Conservation (phyloP, 1,284 basidiomycete species). For the Ceratobasidium theobromae region DNA sequence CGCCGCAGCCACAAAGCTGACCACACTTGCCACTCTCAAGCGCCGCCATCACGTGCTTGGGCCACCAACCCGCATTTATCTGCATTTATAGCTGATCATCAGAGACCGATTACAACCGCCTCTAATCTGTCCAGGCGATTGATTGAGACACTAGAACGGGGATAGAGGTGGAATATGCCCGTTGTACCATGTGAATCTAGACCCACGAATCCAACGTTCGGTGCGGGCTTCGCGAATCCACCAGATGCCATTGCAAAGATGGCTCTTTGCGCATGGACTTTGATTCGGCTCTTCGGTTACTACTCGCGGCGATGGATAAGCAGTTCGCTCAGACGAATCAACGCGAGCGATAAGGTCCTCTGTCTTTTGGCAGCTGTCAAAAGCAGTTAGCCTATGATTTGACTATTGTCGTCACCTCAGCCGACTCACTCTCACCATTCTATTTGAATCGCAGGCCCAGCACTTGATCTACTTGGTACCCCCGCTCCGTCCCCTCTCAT, state of each 20-base stretch:
- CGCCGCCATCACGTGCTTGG: no score
- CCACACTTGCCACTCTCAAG: no score
- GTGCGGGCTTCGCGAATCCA: conserved; percentile 4
- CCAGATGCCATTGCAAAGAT: conserved; percentile 6
- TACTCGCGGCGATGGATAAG: conserved; percentile 13
- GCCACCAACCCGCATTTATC: no score
- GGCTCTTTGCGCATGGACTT: conserved; percentile 6
- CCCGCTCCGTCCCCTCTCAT: background rate
- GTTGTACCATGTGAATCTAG: background rate
- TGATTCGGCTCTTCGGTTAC: conserved; percentile 28
- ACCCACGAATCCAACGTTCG: no score
- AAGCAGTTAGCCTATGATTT: background rate
- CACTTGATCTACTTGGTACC: background rate
- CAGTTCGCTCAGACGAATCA: conserved; percentile 17
- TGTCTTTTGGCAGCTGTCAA: background rate
- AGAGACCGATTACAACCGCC: background rate
- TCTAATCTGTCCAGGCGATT: background rate
- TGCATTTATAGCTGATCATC: no score
- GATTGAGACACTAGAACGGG: background rate
- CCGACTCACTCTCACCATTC: background rate
- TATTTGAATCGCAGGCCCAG: background rate
- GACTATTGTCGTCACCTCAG: background rate
- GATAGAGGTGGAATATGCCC: no score
- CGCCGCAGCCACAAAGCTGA: no score
- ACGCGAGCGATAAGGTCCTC: conserved; percentile 19